Evolutionary conservation across 2,329 filamentous ascomycete species (phyloP), one percentile per base, ranked within the genome.

Genomic region (Aspergillus pseudoglaucus): DNA sequence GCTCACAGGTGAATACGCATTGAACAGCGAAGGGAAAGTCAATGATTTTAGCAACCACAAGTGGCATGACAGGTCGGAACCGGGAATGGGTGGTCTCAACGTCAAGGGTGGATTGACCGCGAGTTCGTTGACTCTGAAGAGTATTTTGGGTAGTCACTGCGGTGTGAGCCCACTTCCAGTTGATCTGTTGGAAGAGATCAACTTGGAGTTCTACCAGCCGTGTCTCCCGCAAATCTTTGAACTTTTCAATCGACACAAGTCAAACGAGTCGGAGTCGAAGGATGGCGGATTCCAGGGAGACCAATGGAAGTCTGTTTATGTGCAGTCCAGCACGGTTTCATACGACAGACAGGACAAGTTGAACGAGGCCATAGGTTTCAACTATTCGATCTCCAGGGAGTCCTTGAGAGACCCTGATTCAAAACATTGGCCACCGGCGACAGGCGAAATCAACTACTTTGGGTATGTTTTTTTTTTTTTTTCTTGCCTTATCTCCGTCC

Each of bases 381-480:
- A 57, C 3, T 49, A 58, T 18, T 58, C 53, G 15, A 58, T 66
- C 9, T 61, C 57, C 18, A 63, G 58, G 47, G 59, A 59, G 10
- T 60, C 52, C 6, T 42, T 71, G 2, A 50, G 55, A 15, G 50
- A 62, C 14, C 49, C 55, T 3, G 45, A 49, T 0, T 62, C 66
- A 2, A 65, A 66, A 46, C 57, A 62, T 51, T 73, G 58, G 33
- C 53, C 42, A 7, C 64, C 64, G 5, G 58, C 62, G 39, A 60
- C 65, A n/a, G 42, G 57, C 14, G 63, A 67, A 40, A 55, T 66
- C 46, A 75, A 75, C 50, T 75, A 75, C 48, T 75, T 75, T 47
- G 72, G 72, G 40, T 71, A 54, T n/a, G 41, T 27, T n/a, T n/a
- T 22, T n/a, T 2, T 22, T 9, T n/a, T n/a, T n/a, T 14, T 20